Percentiles rank a stretch among this genome's conserved stretches.
phyloP scores from a whole-genome alignment of 768 basidiomycete species.

The Podaxis sp. region DNA sequence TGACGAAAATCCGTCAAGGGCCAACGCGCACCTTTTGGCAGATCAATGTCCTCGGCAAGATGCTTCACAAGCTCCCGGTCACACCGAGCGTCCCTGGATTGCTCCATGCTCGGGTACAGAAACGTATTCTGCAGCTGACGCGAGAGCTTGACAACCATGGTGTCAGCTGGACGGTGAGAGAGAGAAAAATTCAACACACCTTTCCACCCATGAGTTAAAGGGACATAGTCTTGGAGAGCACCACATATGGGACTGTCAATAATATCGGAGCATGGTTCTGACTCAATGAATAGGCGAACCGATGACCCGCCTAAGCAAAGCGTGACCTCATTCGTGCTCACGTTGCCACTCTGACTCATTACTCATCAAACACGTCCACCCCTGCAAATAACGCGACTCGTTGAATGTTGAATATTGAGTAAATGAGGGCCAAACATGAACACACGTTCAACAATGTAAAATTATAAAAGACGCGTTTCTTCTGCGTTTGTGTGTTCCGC shows the following conservation, averaged over 20 bases:
- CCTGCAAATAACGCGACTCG: slow-evolving; percentile 22
- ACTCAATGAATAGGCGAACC: too few relatives aligned
- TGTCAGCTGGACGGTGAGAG: neutral
- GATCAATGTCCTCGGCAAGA: slow-evolving; percentile 70
- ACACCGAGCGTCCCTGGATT: neutral
- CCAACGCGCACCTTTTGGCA: slow-evolving; percentile 49
- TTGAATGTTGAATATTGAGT: slow-evolving; percentile 17
- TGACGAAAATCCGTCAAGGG: neutral
- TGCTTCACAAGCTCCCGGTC: slow-evolving; percentile 28
- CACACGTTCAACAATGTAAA: slow-evolving; percentile 28
- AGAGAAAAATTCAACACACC: neutral
- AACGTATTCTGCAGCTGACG: neutral
- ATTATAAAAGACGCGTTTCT: slow-evolving; percentile 18
- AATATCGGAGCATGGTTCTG: neutral
- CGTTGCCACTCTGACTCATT: neutral
- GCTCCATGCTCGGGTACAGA: neutral
- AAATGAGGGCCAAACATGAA: slow-evolving; percentile 30
- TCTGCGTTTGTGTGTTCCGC: slow-evolving; percentile 8
- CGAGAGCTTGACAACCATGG: neutral
- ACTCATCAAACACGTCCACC: slow-evolving; percentile 11
- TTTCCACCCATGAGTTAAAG: slow-evolving; percentile 1
- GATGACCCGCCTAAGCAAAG: neutral
- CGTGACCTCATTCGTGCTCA: neutral
- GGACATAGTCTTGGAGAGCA: neutral
- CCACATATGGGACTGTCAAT: neutral